These are phyloP conservation scores for Uronychia setigera DNA, from an alignment of 73 alveolate genomes.

Conservation along the genomic window DNA sequence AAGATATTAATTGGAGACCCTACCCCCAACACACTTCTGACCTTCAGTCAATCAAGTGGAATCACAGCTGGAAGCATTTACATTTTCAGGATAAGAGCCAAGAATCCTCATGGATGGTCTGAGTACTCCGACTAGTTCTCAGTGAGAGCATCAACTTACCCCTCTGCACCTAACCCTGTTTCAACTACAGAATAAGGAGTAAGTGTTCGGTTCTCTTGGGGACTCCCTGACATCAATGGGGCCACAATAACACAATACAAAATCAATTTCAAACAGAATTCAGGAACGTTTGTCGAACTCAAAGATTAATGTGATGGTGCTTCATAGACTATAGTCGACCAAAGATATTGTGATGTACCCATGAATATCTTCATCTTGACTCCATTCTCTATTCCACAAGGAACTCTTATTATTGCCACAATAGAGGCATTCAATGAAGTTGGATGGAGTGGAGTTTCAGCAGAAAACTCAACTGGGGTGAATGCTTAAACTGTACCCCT, in stretches of 20 bases:
- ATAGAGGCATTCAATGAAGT: constrained; percentile 19
- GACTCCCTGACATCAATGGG: constrained; percentile 24
- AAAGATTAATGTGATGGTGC: not conserved
- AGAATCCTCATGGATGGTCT: constrained; percentile 50
- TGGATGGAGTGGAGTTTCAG: constrained; percentile 39
- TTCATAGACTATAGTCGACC: not conserved
- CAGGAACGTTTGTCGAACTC: not conserved
- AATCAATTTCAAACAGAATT: not conserved
- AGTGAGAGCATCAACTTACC: constrained; percentile 35
- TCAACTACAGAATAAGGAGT: constrained; percentile 22
- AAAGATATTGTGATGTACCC: constrained; percentile 13
- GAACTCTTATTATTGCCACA: constrained; percentile 14
- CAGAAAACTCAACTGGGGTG: not conserved
- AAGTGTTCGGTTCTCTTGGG: constrained; percentile 38
- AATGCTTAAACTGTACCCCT: constrained; percentile 22
- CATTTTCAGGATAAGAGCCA: constrained; percentile 46
- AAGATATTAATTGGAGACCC: not conserved
- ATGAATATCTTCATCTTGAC: not conserved
- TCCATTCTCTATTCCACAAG: constrained; percentile 21
- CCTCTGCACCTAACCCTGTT: constrained; percentile 40
- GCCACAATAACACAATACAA: constrained; percentile 20
- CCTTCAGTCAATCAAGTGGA: not conserved
- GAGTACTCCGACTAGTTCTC: not conserved
- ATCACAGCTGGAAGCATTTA: constrained; percentile 43
- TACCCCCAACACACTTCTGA: not conserved